Evolutionary conservation across 2,329 filamentous ascomycete genomes (phyloP), one percentile per base, ranked within the genome.

Genomic region (Didymellaceae sp.): DNA sequence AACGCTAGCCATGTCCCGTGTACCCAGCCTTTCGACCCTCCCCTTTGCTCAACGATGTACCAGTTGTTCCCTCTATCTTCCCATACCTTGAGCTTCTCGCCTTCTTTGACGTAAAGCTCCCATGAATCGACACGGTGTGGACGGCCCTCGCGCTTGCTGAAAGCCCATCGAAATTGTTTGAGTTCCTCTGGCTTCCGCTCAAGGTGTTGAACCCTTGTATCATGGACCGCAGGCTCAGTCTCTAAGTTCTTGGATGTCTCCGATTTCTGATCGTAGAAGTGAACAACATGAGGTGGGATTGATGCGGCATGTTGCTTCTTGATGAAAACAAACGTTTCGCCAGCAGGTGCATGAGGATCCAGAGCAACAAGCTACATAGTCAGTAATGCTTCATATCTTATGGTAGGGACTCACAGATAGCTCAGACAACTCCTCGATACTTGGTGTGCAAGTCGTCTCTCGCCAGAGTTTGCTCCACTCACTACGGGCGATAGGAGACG

Each of bases 1-100:
- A 67, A 66, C 16, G 60, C 52, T 5, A 72, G 42, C 59, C 60
- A 67, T 4, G 55, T 54, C n/a, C 52, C 48, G 21, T 68, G 68
- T 1, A 60, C 61, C 33, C 45, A 72, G 1, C 68, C 70, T 22
- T 57, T 52, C 4, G 38, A 0, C 1, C 52, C 57, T n/a, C 45
- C 26, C 16, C 14, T 41, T 6, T 57, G 54, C 28, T 61, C 26
- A 1, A 41, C 63, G 1, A 67, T 18, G 18, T 45, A 62, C 70
- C 68, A 72, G 7, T 61, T 38, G 6, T 58, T 54, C 1, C 64
- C 67, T 45, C 47, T 53, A 2, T 68, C 54, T 13, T 54, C 20
- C 10, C 69, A 33, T 2, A 70, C 51, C 24, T 65, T 63, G 41
- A 72, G 20, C 9, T 22, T 54, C 28, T 70, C 46, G 1, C 60